Percentiles rank a stretch among this genome's conserved stretches.
phyloP scores from a whole-genome alignment of 371 early-diverging fungal genomes.

The Phascolomyces articulosus region DNA sequence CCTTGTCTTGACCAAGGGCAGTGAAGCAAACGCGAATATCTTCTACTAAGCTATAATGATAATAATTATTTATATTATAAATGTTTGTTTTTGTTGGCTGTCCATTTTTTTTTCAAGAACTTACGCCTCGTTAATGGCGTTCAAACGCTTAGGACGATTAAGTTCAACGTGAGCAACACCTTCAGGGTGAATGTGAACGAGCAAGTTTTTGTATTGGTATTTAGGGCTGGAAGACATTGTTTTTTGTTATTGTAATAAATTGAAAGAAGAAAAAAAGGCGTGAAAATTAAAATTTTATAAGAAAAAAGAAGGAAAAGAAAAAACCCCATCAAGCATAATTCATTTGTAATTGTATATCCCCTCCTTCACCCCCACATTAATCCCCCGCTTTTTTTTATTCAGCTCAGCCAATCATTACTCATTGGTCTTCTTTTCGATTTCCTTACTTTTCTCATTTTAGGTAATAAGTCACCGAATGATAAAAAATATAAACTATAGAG shows the following conservation, averaged over 20 bases:
- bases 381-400: too few relatives aligned
- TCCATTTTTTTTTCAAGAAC: not conserved
- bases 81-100: too few relatives aligned
- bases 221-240: slow-evolving; percentile 12
- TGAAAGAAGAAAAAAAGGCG: not conserved
- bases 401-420: too few relatives aligned
- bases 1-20: slow-evolving; percentile 56
- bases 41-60: slow-evolving; percentile 7
- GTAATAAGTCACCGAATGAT: too few relatives aligned
- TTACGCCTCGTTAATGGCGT: slow-evolving; percentile 74
- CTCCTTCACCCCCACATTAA: too few relatives aligned
- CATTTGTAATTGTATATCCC: too few relatives aligned
- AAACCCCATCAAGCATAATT: too few relatives aligned
- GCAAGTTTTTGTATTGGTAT: slow-evolving; percentile 64
- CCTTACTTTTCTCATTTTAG: too few relatives aligned
- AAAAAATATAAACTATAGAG: too few relatives aligned
- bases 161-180: slow-evolving; percentile 83
- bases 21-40: slow-evolving; percentile 51
- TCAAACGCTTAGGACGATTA: slow-evolving; percentile 79
- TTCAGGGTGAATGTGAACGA: slow-evolving; percentile 54
- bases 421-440: too few relatives aligned
- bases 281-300: too few relatives aligned
- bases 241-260: not conserved
- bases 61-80: not conserved
- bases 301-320: too few relatives aligned